These are phyloP conservation scores for Lippia alba DNA, from an alignment of 305 asterid species.

Conservation along the genomic window DNA sequence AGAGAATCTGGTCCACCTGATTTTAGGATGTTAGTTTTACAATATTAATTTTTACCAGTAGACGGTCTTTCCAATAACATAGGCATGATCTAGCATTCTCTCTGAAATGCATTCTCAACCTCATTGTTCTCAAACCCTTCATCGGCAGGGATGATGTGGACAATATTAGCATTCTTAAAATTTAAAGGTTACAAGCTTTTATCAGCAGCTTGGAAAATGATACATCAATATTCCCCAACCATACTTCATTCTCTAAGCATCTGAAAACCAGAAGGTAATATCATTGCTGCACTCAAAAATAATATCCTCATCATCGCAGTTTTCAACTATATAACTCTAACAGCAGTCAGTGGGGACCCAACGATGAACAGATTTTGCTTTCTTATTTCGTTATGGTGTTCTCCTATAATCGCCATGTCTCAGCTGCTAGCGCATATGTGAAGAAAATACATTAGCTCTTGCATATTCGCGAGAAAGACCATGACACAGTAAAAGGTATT, in stretches of 20 bases:
- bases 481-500: not conserved
- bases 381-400: not conserved
- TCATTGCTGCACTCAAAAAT: not conserved
- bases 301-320: not conserved
- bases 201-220: slow-evolving; percentile 8
- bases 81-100: not conserved
- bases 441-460: slow-evolving; percentile 1
- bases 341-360: not conserved
- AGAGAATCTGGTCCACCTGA: not conserved
- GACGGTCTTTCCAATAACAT: slow-evolving; percentile 10
- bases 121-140: slow-evolving; percentile 18
- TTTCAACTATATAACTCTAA: not conserved
- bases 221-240: not conserved
- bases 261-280: not conserved
- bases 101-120: not conserved
- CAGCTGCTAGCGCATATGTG: slow-evolving; percentile 12
- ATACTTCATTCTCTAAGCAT: slow-evolving; percentile 2
- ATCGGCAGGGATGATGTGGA: slow-evolving; percentile 3
- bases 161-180: slow-evolving; percentile 7
- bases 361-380: not conserved
- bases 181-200: slow-evolving; percentile 12
- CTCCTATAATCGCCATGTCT: not conserved
- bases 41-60: not conserved
- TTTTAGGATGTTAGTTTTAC: not conserved
- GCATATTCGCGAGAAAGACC: slow-evolving; percentile 2